Evolutionary conservation across 495 filamentous ascomycete genomes (phyloP), one percentile per base, ranked within the genome.

Genomic region (Xylaria grammica): DNA sequence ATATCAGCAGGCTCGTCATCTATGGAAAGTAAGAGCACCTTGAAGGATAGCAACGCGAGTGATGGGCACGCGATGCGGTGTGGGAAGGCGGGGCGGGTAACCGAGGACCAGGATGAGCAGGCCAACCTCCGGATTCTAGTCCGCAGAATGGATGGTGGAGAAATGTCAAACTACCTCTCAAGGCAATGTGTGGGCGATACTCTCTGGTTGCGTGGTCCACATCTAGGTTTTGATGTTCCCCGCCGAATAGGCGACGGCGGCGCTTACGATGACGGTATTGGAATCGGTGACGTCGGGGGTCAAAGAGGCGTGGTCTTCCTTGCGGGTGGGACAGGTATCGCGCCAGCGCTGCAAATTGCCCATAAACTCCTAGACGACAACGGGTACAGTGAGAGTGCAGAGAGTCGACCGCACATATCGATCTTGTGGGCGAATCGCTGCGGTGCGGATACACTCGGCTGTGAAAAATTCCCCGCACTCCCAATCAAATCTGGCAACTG

Each of bases 241-340:
- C 15, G 70, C 78, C 46, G 88, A 78, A 40, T 78, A 9, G 76
- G 80, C 5, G 3, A 62, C 38, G 10, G 11, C 49, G 15, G 13
- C n/a, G 5, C 15, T 11, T 3, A 44, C 24, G 38, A 62, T 62
- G 38, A n/a, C 34, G 4, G 29, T 26, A 24, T 8, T 36, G 49
- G 15, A 9, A 20, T 7, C 20, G 13, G 4, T 10, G 15, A 27
- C 13, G 36, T 19, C 10, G 24, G 42, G 20, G 59, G 56, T 0
- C 55, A 58, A 11, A 62, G 52, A 17, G 69, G 71, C 36, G 81
- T 97, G 2, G 71, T 97, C 2, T 97, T 98, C 74, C 78, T 97
- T 34, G 95, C 94, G 15, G 95, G 94, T 0, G 95, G 95, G 0
- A 99, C 95, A 6, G 95, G 94, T 0, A 95, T 99, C 73, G 93